phyloP scores from a whole-genome alignment of 192 early-diverging fungal genomes.

The Gryganskiella cystojenkinii region DNA sequence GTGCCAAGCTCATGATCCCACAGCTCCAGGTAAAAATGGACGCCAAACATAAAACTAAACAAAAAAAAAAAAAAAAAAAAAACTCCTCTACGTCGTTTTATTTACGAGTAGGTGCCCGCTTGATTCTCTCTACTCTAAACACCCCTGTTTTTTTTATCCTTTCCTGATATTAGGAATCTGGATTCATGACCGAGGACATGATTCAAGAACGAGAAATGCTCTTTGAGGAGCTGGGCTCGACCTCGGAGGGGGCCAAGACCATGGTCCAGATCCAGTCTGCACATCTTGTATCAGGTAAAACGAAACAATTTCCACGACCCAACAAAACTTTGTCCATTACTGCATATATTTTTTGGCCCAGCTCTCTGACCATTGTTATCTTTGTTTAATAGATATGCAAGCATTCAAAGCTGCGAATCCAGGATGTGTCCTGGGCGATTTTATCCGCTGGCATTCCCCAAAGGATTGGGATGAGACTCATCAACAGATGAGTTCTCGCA shows the following conservation, averaged over 20 bases:
- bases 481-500: slow-evolving; percentile 73
- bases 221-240: slow-evolving; percentile 80
- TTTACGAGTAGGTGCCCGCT: no score
- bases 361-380: not conserved
- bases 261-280: slow-evolving; percentile 81
- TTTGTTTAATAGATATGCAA: slow-evolving; percentile 73
- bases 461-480: slow-evolving; percentile 76
- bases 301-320: no score
- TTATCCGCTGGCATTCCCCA: slow-evolving; percentile 96
- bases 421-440: slow-evolving; percentile 78
- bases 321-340: not conserved
- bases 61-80: not conserved
- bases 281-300: slow-evolving; percentile 71
- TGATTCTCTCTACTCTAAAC: not conserved
- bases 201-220: slow-evolving; percentile 80
- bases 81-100: not conserved
- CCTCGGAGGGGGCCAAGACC: slow-evolving; percentile 71
- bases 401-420: slow-evolving; percentile 97
- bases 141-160: not conserved
- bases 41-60: not conserved
- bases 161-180: slow-evolving; percentile 64
- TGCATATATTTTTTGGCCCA: not conserved
- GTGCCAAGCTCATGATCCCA: slow-evolving; percentile 72
- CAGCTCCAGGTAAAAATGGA: slow-evolving; percentile 61
- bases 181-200: slow-evolving; percentile 91